Evolutionary conservation across 208 protist genomes (phyloP).

Genomic region (Leishmania braziliensis): DNA sequence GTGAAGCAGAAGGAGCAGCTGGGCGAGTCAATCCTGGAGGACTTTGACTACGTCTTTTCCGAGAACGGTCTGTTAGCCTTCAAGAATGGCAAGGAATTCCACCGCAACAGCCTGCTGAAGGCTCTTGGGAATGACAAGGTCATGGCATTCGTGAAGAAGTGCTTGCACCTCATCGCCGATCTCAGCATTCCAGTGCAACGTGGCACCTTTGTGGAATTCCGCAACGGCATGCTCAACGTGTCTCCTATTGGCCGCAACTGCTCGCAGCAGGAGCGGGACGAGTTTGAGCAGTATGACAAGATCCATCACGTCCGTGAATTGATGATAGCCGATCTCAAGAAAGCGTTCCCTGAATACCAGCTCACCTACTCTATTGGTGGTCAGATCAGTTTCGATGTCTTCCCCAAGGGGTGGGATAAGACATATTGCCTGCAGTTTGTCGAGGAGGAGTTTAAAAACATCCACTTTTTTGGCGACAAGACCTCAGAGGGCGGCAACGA

Average conservation of each 20-base stretch:
- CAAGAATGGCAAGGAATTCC: constrained; percentile 90
- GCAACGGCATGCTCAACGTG: constrained; percentile 99
- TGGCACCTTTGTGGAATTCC: constrained; percentile 99
- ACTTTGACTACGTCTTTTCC: constrained; percentile 98
- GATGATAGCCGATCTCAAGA: constrained; percentile 93
- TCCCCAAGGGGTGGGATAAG: constrained; percentile 99
- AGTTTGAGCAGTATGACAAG: constrained; percentile 98
- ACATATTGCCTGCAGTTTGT: constrained; percentile 98
- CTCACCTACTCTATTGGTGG: constrained; percentile 98
- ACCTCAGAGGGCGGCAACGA: constrained; percentile 99
- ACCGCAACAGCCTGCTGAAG: constrained; percentile 90
- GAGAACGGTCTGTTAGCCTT: constrained; percentile 98
- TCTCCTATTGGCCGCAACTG: constrained; percentile 99
- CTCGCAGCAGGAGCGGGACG: constrained; percentile 96
- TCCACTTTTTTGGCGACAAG: constrained; percentile 99
- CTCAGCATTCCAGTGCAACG: constrained; percentile 98
- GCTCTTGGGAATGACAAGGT: constrained; percentile 95
- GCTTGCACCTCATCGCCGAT: constrained; percentile 94
- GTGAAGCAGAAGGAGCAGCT: constrained; percentile 98
- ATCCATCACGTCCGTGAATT: constrained; percentile 94
- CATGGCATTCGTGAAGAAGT: constrained; percentile 95
- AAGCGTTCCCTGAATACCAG: constrained; percentile 80
- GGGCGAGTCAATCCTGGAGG: constrained; percentile 78
- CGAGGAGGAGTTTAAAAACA: constrained; percentile 94
- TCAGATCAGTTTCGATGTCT: constrained; percentile 99